Evolutionary conservation across 495 filamentous ascomycete genomes (phyloP).

Genomic region (Hypoxylon intermedium): DNA sequence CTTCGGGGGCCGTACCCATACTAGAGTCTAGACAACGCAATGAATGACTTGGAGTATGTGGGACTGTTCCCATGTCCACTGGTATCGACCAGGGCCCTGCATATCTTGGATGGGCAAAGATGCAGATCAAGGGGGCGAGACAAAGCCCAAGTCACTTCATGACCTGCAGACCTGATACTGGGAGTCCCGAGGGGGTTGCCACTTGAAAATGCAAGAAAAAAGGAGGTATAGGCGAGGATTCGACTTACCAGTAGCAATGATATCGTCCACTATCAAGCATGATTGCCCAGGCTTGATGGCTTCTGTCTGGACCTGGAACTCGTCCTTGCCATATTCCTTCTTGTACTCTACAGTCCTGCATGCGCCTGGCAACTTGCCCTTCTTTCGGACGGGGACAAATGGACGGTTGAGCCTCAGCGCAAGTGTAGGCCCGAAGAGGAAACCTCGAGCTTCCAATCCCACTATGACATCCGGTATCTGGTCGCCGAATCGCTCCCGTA

Average conservation of each 20-base stretch:
- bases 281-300: conserved; percentile 85
- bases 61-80: conserved; percentile 3
- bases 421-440: conserved; percentile 91
- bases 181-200: not conserved
- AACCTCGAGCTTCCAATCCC: conserved; percentile 92
- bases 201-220: conserved; percentile 15
- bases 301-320: conserved; percentile 92
- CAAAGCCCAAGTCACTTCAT: not conserved
- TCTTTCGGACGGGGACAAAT: conserved; percentile 95
- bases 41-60: not conserved
- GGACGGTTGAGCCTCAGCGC: conserved; percentile 83
- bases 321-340: conserved; percentile 97
- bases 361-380: conserved; percentile 93
- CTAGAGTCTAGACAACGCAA: not conserved
- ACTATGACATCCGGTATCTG: conserved; percentile 85
- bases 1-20: conserved; percentile 4
- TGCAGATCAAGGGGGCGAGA: not conserved
- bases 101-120: not conserved
- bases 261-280: conserved; percentile 93
- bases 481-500: conserved; percentile 59
- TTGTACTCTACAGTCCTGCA: conserved; percentile 81
- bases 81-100: conserved; percentile 7
- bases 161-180: no score
- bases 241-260: conserved; percentile 92
- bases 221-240: conserved; percentile 10